Evolutionary conservation across 106 monocot species (phyloP).

Genomic region (Vanilla planifolia): DNA sequence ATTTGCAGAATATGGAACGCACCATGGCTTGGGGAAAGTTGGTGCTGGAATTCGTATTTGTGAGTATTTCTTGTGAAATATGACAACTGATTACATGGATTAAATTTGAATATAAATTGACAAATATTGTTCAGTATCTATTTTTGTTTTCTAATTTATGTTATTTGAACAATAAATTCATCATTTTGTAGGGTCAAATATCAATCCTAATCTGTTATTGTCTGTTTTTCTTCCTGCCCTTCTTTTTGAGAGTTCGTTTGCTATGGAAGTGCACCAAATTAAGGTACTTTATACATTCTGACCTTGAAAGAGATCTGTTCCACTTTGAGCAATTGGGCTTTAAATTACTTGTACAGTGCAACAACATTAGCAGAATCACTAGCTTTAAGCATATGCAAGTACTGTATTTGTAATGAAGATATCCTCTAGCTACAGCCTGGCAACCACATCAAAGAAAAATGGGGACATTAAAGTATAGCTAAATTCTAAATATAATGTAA

Average conservation of each 20-base stretch:
- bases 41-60: conserved; percentile 90
- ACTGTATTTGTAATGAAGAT: too few species aligned
- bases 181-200: conserved; percentile 72
- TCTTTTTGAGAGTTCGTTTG: conserved; percentile 98
- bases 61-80: conserved; percentile 28
- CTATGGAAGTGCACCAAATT: conserved; percentile 98
- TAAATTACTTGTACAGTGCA: too few species aligned
- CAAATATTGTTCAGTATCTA: conserved; percentile 1
- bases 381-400: too few species aligned
- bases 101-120: background rate
- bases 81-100: background rate
- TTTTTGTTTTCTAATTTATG: background rate
- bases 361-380: too few species aligned
- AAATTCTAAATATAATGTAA: too few species aligned
- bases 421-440: too few species aligned
- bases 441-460: too few species aligned
- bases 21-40: conserved; percentile 70
- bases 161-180: background rate
- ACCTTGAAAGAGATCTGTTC: too few species aligned
- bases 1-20: conserved; percentile 73
- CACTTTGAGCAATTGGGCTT: too few species aligned
- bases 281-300: too few species aligned
- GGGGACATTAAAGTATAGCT: too few species aligned
- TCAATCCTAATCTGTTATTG: conserved; percentile 82
- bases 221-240: conserved; percentile 97